Conservation (phyloP, 352 stramenopile species). For the Pythium volutum region DNA sequence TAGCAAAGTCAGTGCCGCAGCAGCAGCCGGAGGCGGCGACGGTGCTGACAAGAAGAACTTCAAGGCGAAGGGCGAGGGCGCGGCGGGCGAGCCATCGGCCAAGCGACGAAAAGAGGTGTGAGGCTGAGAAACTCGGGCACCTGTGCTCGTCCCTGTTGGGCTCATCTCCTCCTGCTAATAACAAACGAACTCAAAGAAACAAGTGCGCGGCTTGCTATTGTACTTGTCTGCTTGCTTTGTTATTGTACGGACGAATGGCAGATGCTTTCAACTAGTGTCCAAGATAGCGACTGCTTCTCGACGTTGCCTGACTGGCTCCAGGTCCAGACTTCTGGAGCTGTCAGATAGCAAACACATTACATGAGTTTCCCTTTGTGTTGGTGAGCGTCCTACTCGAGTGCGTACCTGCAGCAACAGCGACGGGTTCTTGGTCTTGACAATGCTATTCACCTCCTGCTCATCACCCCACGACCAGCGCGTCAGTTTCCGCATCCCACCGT, state of each 20-base stretch:
- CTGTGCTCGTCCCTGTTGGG: no score
- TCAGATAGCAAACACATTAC: background rate
- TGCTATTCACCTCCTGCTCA: slow-evolving; percentile 89
- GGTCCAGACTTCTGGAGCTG: slow-evolving; percentile 67
- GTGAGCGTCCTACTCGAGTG: no score
- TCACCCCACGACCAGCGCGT: background rate
- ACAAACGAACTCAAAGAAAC: background rate
- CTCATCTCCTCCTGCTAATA: no score
- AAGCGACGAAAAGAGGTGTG: slow-evolving; percentile 65
- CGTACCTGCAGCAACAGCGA: slow-evolving; percentile 90
- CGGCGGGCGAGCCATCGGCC: slow-evolving; percentile 30
- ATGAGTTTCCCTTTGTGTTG: background rate
- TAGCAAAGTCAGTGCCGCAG: slow-evolving; percentile 12
- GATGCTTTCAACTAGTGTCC: slow-evolving; percentile 35
- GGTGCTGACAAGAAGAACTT: slow-evolving; percentile 25
- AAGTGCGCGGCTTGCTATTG: background rate
- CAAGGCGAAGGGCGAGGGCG: slow-evolving; percentile 31
- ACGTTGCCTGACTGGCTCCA: slow-evolving; percentile 26
- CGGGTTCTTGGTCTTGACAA: slow-evolving; percentile 95
- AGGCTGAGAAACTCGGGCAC: no score
- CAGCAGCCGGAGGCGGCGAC: background rate
- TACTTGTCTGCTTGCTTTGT: background rate
- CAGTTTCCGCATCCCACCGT: background rate
- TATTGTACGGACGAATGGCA: background rate
- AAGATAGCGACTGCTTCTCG: slow-evolving; percentile 55